These are phyloP conservation scores for Populus nigra DNA, from an alignment of 345 rosid species.

Conservation along the genomic window DNA sequence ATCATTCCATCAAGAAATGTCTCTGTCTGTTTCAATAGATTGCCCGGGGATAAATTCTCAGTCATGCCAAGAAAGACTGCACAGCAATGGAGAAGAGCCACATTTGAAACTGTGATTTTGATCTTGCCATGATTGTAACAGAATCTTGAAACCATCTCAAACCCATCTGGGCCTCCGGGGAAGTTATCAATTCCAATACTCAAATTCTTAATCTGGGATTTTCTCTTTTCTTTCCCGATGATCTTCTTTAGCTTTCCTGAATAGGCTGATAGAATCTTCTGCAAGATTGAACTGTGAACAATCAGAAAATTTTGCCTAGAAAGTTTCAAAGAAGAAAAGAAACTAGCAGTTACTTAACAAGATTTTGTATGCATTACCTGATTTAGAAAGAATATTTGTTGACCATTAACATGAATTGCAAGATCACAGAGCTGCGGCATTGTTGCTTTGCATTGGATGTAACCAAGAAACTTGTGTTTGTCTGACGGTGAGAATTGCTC, in stretches of 20 bases:
- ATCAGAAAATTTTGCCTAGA: not conserved
- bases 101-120: conserved; percentile 48
- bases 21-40: conserved; percentile 57
- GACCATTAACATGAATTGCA: conserved; percentile 43
- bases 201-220: conserved; percentile 40
- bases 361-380: conserved; percentile 35
- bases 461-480: not conserved
- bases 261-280: conserved; percentile 52
- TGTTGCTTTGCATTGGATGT: conserved; percentile 11
- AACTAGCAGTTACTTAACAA: not conserved
- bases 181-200: conserved; percentile 41
- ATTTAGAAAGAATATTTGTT: conserved; percentile 51
- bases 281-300: conserved; percentile 12
- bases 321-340: not conserved
- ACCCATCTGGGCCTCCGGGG: conserved; percentile 69
- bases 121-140: conserved; percentile 59
- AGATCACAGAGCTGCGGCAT: conserved; percentile 52
- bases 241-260: conserved; percentile 56
- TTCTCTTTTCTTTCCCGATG: conserved; percentile 45
- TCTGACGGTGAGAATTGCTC: not conserved
- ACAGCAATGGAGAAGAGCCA: conserved; percentile 53
- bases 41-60: conserved; percentile 43
- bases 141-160: conserved; percentile 64
- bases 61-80: conserved; percentile 68
- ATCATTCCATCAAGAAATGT: conserved; percentile 54